Percentiles rank a stretch among this genome's conserved stretches.
Evolutionary conservation across 306 rosid genomes (phyloP).

Genomic region (Vachellia collinsii): DNA sequence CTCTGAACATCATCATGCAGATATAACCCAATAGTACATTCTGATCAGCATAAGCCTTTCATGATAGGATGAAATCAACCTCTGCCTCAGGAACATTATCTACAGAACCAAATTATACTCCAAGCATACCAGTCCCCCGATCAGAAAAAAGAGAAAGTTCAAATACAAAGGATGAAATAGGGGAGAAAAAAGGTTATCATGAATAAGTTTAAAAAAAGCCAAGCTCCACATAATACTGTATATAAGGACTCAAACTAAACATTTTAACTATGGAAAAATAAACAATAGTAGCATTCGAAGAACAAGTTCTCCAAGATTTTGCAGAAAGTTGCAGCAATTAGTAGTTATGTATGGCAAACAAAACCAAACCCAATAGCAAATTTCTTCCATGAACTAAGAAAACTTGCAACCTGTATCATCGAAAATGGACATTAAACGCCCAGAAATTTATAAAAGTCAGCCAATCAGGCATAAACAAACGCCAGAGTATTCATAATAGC

Average conservation of each 20-base stretch:
- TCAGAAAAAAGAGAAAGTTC: background rate
- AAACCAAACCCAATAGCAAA: constrained; percentile 14
- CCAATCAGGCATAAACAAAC: constrained; percentile 4
- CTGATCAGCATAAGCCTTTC: background rate
- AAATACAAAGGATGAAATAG: background rate
- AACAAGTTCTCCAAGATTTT: constrained; percentile 29
- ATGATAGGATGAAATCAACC: background rate
- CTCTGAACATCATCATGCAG: constrained; percentile 4
- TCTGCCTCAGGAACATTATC: background rate
- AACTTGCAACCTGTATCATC: background rate
- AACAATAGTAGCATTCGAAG: background rate
- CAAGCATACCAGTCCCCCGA: background rate
- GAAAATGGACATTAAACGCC: background rate
- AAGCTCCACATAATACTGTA: background rate
- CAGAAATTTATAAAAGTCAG: background rate
- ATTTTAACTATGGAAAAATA: background rate
- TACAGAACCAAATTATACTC: background rate
- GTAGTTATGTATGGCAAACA: background rate
- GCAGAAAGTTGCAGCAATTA: constrained; percentile 15
- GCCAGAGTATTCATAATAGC: background rate
- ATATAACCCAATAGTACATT: background rate
- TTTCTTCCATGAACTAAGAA: background rate
- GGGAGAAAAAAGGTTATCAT: background rate
- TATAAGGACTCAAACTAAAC: background rate
- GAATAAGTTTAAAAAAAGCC: background rate